These are phyloP conservation scores for Lactarius indigo DNA, from an alignment of 768 basidiomycete species.

Conservation along the genomic window DNA sequence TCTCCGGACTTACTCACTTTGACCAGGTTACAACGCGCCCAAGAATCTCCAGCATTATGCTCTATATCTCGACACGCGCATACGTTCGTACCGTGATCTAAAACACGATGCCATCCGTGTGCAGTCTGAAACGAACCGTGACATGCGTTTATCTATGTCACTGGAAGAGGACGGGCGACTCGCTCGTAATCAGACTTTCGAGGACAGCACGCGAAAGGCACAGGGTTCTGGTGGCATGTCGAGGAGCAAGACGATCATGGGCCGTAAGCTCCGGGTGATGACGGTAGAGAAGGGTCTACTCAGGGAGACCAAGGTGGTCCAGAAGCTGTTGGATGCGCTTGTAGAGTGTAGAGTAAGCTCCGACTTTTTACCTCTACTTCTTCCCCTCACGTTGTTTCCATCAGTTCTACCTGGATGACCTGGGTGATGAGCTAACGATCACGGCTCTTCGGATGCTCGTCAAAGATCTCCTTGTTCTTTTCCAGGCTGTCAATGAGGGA, in stretches of 20 bases:
- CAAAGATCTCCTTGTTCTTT: constrained; percentile 92
- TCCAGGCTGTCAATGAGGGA: constrained; percentile 96
- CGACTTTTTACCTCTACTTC: constrained; percentile 1
- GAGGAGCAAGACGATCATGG: constrained; percentile 74
- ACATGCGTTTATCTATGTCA: constrained; percentile 62
- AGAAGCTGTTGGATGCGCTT: constrained; percentile 83
- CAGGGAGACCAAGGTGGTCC: constrained; percentile 87
- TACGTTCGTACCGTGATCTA: constrained; percentile 82
- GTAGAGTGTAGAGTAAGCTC: constrained; percentile 80
- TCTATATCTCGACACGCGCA: constrained; percentile 81
- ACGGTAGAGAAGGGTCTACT: constrained; percentile 95
- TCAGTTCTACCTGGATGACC: constrained; percentile 90
- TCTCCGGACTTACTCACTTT: background rate
- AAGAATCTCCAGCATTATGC: constrained; percentile 88
- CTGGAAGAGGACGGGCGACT: constrained; percentile 51
- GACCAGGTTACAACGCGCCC: constrained; percentile 76
- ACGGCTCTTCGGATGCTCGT: constrained; percentile 90
- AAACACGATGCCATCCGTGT: constrained; percentile 94
- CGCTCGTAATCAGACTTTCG: constrained; percentile 11
- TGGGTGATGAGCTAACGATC: constrained; percentile 88
- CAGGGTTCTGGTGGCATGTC: background rate
- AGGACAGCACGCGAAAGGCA: constrained; percentile 14
- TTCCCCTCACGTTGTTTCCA: constrained; percentile 3
- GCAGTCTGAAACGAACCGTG: constrained; percentile 90
- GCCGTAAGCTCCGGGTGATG: constrained; percentile 83